Base-by-base conservation (phyloP, 2,329 filamentous ascomycete species). In the Lasiodiplodia gonubiensis region DNA sequence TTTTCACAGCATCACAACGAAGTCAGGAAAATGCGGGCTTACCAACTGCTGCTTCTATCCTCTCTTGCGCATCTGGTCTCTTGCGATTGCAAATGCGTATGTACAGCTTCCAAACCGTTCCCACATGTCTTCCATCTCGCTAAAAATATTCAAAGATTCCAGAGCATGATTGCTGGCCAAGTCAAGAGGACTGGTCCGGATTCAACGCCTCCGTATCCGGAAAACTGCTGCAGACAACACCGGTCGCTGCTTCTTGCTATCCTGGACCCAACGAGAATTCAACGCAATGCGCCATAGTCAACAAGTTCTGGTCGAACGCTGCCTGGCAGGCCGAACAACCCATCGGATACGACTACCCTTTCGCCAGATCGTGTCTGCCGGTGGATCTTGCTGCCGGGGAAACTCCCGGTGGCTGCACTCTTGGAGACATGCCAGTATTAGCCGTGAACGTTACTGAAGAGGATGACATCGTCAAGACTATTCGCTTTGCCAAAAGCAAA, bases 161-260 rank as follows among this genome's bases (percentile, higher is more conserved):
- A 2, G 73, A 73, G 6, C 76, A 81, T 61, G 55, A 68, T 27
- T 82, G 80, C 69, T 81, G 80, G 80, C 79, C 70, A 18, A 70
- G 72, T 4, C n/a, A 68, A 1, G 67, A 71, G 6, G 68, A 69
- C n/a, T 80, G 79, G 79, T 67, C 70, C 3, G 64, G 70, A 8
- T 70, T 81, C 42, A 81, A 81, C 70, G 68, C 66, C 54, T 79
- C 79, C 3, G 75, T 81, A 5, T 73, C 71, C 30, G 80, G 80
- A 52, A 75, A 74, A 64, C 71, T 81, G 59, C 70, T 81, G 11
- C 73, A 75, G 3, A 81, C 79, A 18, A 74, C 80, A 4, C 80
- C 79, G 18, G 73, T 81, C 18, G 80, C 76, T 7, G 74, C 37
- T 42, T 59, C 54, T 6, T 59, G 54, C 12, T 59, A 42, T 18